Evolutionary conservation across 257 asterid genomes (phyloP).

Genomic region (Solanum chmielewskii): DNA sequence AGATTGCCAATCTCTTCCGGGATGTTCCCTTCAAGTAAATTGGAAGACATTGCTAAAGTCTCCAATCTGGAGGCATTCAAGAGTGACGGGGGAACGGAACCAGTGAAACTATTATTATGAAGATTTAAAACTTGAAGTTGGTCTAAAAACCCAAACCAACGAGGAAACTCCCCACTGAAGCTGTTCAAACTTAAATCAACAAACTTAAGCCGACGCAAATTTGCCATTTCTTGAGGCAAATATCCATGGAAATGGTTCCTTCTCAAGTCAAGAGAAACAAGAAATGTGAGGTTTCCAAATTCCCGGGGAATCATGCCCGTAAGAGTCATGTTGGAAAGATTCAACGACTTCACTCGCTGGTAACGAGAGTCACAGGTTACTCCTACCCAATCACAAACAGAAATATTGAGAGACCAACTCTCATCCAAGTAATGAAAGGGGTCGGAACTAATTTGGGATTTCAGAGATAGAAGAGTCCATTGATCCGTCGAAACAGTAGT

Average conservation of each 20-base stretch:
- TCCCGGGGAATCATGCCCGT: fast-evolving
- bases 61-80: neutral
- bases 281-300: no score
- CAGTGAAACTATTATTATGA: neutral
- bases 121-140: neutral
- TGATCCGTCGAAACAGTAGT: neutral
- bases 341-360: neutral
- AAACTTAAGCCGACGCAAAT: neutral
- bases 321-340: neutral
- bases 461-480: neutral
- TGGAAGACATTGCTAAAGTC: fast-evolving
- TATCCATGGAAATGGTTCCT: no score
- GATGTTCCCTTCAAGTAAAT: neutral
- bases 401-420: neutral
- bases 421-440: neutral
- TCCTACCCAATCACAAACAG: neutral
- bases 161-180: neutral
- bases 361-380: neutral
- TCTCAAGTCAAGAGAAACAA: no score
- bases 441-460: neutral
- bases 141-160: no score
- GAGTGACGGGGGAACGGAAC: neutral
- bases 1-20: neutral
- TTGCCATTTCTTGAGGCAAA: neutral
- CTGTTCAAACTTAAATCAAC: neutral